phyloP scores from a whole-genome alignment of 495 filamentous ascomycete genomes.

The Xylaria curta region DNA sequence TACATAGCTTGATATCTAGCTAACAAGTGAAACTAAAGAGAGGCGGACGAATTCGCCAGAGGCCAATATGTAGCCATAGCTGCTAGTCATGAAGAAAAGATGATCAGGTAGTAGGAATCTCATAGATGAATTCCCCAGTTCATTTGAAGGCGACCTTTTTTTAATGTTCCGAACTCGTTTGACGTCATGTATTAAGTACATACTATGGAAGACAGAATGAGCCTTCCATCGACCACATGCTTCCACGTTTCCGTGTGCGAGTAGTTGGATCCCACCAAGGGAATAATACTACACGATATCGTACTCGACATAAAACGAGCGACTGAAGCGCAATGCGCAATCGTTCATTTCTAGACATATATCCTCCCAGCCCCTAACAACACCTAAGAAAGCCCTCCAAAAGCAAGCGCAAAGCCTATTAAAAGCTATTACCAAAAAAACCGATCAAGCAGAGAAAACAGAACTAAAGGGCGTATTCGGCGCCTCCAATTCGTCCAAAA shows the following conservation, averaged over 20 bases:
- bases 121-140: neutral
- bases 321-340: neutral
- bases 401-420: neutral
- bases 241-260: too few species aligned
- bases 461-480: slow-evolving; percentile 43
- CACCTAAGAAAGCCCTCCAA: neutral
- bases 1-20: neutral
- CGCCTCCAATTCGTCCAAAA: slow-evolving; percentile 54
- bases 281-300: neutral
- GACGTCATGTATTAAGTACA: neutral
- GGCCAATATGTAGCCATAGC: neutral
- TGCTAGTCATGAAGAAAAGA: neutral
- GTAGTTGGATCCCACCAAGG: neutral
- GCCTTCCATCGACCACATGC: neutral
- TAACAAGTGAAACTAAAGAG: neutral
- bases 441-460: slow-evolving; percentile 46
- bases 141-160: neutral
- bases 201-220: neutral
- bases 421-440: neutral
- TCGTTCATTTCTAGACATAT: neutral
- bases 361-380: too few species aligned
- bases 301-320: neutral
- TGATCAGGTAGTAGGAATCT: neutral
- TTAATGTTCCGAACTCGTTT: neutral
- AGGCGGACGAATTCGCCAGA: neutral